phyloP scores from a whole-genome alignment of 1,284 basidiomycete species.

The Ceratobasidium sp. region DNA sequence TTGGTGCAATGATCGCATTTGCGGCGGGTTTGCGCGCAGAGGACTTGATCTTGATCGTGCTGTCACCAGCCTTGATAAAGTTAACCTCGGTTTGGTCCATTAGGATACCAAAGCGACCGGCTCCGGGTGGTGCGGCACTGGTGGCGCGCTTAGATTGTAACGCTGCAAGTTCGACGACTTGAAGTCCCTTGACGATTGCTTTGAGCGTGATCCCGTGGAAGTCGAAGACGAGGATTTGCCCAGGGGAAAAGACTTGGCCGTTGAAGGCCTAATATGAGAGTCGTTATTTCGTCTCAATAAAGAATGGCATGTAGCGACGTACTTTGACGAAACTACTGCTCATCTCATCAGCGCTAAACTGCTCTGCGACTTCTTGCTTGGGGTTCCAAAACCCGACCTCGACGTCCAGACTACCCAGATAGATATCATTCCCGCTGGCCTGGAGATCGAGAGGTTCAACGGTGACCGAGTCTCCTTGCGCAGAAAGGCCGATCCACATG shows the following conservation, averaged over 20 bases:
- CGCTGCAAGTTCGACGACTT: conserved; percentile 72
- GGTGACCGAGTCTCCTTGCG: conserved; percentile 76
- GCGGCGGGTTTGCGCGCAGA: conserved; percentile 92
- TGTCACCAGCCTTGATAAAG: conserved; percentile 83
- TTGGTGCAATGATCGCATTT: conserved; percentile 95
- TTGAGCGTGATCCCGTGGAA: conserved; percentile 89
- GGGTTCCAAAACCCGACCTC: conserved; percentile 78
- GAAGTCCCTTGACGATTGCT: conserved; percentile 71
- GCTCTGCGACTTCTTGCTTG: conserved; percentile 68
- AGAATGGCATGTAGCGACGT: conserved; percentile 37
- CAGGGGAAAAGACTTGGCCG: conserved; percentile 72
- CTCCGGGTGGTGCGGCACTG: conserved; percentile 47
- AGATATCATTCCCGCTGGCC: conserved; percentile 67
- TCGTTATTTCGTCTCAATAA: neutral
- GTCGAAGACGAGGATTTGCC: conserved; percentile 86
- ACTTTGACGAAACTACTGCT: conserved; percentile 71
- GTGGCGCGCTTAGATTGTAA: conserved; percentile 56
- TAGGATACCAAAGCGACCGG: conserved; percentile 70
- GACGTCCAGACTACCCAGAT: conserved; percentile 78
- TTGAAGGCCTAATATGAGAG: conserved; percentile 62
- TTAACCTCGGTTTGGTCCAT: conserved; percentile 93
- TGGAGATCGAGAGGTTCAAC: conserved; percentile 70
- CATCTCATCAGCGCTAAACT: conserved; percentile 89
- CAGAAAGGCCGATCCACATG: conserved; percentile 85
- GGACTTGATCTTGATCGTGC: conserved; percentile 88